Conservation (phyloP, 163 green algal species). For the Volvox carteri region DNA sequence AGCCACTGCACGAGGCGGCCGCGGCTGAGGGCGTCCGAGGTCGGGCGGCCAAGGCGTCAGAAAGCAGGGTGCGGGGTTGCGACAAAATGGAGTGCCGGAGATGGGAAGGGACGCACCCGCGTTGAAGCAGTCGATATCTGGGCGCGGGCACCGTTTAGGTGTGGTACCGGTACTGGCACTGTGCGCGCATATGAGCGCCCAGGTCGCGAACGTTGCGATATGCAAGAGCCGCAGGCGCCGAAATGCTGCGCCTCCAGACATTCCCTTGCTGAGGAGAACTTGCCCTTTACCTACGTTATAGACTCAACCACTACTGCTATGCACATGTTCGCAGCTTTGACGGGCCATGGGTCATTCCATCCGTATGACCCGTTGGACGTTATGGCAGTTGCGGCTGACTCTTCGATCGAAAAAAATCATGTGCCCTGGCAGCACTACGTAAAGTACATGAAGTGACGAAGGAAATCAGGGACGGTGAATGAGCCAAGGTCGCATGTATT, state of each 20-base stretch:
- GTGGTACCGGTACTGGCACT: neutral
- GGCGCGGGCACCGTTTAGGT: neutral
- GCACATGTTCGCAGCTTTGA: too few species aligned
- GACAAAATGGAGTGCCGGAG: neutral
- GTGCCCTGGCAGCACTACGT: too few species aligned
- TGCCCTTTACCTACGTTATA: too few species aligned
- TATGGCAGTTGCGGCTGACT: neutral
- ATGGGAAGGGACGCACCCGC: neutral
- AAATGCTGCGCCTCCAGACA: neutral
- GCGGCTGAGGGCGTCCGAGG: neutral
- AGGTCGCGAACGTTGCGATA: neutral
- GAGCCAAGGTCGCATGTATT: too few species aligned
- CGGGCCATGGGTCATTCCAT: neutral
- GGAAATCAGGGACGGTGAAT: too few species aligned
- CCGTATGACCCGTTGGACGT: neutral
- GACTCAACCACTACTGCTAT: too few species aligned
- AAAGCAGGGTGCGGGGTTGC: neutral
- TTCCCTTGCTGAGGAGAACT: too few species aligned
- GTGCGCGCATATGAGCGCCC: neutral
- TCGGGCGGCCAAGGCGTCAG: neutral
- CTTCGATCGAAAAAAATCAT: too few species aligned
- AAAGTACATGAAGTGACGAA: too few species aligned
- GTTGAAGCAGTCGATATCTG: slow-evolving; percentile 6
- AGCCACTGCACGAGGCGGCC: too few species aligned
- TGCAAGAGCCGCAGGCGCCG: neutral